Conservation (phyloP, 768 basidiomycete species). For the Agaricus sinodeliciosus region DNA sequence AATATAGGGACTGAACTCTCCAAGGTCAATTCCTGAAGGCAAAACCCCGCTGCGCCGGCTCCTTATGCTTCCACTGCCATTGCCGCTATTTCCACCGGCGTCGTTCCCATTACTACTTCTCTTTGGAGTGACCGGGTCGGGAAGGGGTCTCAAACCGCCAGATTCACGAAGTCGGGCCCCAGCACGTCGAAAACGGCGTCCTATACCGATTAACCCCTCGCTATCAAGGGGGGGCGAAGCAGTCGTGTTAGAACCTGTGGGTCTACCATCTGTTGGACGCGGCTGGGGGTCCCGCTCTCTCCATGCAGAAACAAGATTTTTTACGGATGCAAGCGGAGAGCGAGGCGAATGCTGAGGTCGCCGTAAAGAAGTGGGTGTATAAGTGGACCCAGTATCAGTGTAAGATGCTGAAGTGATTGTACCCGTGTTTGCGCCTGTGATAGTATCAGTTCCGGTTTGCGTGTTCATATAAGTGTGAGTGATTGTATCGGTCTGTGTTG, state of each 20-base stretch:
- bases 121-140: constrained; percentile 20
- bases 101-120: constrained; percentile 18
- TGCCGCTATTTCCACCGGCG: constrained; percentile 14
- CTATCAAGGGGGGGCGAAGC: constrained; percentile 21
- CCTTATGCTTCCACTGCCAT: constrained; percentile 23
- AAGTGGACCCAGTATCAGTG: constrained; percentile 32
- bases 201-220: constrained; percentile 48
- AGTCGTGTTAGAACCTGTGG: constrained; percentile 26
- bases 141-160: constrained; percentile 15
- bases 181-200: constrained; percentile 34
- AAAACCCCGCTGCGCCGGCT: constrained; percentile 25
- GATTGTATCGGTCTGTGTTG: constrained; percentile 23
- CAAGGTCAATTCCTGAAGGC: constrained; percentile 38
- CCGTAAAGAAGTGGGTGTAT: constrained; percentile 42
- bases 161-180: constrained; percentile 29
- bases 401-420: constrained; percentile 28
- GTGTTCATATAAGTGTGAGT: constrained; percentile 27
- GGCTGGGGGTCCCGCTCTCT: constrained; percentile 63
- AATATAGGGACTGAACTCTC: constrained; percentile 39
- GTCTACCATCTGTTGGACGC: constrained; percentile 26
- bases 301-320: constrained; percentile 76
- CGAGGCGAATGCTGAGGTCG: constrained; percentile 62
- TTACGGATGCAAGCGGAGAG: constrained; percentile 66
- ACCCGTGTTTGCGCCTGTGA: constrained; percentile 23
- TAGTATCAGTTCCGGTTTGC: constrained; percentile 35